phyloP scores from a whole-genome alignment of 768 basidiomycete species.

The Hypholoma fasciculare region DNA sequence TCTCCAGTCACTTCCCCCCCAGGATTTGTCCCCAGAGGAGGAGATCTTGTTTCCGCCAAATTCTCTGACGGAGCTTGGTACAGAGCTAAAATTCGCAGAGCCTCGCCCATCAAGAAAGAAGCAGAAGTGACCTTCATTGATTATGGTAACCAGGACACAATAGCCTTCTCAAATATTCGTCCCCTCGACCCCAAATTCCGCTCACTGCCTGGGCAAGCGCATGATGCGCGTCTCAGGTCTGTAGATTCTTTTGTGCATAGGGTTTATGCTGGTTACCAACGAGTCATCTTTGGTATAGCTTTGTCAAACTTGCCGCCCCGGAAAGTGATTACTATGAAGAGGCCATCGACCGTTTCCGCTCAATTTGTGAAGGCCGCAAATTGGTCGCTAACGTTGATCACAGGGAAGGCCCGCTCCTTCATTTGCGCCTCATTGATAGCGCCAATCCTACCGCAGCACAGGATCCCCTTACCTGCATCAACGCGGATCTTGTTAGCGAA shows the following conservation, averaged over 20 bases:
- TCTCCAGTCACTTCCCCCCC: conserved; percentile 56
- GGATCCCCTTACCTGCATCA: conserved; percentile 79
- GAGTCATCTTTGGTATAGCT: conserved; percentile 44
- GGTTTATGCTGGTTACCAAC: not conserved
- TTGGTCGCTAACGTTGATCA: conserved; percentile 95
- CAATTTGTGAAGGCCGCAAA: conserved; percentile 88
- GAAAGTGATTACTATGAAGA: conserved; percentile 89
- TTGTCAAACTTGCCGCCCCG: conserved; percentile 77
- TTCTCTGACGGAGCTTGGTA: conserved; percentile 97
- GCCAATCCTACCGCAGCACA: conserved; percentile 63
- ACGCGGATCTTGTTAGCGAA: conserved; percentile 86
- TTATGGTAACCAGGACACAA: conserved; percentile 91
- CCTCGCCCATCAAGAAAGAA: conserved; percentile 89
- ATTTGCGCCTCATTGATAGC: conserved; percentile 93
- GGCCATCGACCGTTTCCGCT: conserved; percentile 83
- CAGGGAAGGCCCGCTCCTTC: conserved; percentile 73
- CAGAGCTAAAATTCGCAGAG: conserved; percentile 85
- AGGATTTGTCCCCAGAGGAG: conserved; percentile 78
- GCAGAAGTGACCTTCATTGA: conserved; percentile 95
- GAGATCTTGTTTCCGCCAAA: conserved; percentile 92
- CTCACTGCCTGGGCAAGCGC: conserved; percentile 87
- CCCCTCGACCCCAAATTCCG: conserved; percentile 92
- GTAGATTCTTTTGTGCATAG: conserved; percentile 6
- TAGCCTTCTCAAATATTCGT: conserved; percentile 81
- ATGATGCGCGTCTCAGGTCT: conserved; percentile 89